A percentile compares a stretch with the other conserved stretches of the same genome.
Evolutionary conservation across 169 alveolate species (phyloP).

Genomic region (Eimeria necatrix): DNA sequence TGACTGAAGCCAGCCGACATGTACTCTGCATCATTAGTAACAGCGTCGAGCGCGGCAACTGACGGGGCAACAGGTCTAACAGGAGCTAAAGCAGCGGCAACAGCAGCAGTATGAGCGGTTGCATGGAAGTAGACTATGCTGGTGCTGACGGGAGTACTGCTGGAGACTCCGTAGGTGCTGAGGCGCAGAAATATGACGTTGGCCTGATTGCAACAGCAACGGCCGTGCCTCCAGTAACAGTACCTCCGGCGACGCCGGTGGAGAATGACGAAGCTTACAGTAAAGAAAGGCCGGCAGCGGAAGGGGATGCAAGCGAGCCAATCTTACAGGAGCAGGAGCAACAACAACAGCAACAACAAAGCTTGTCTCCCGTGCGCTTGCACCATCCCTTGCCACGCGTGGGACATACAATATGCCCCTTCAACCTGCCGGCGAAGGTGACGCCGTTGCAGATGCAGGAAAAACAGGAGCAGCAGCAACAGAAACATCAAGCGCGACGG

Average conservation of each 20-base stretch:
- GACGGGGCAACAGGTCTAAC: no score
- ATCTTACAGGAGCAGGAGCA: background rate
- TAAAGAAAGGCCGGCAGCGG: no score
- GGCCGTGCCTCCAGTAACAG: background rate
- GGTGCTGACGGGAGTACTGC: background rate
- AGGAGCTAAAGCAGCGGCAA: constrained; percentile 3
- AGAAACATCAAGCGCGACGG: background rate
- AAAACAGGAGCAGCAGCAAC: constrained; percentile 36
- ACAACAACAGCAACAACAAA: background rate
- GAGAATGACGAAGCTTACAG: background rate
- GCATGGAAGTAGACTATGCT: background rate
- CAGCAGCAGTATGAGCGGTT: background rate
- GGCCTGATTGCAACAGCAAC: background rate
- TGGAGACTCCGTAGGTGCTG: background rate
- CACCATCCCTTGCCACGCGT: constrained; percentile 46
- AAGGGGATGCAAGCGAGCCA: background rate
- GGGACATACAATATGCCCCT: constrained; percentile 67
- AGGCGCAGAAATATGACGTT: background rate
- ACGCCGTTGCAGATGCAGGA: background rate
- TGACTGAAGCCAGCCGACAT: no score
- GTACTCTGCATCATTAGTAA: no score
- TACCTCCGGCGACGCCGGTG: background rate
- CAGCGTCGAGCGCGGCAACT: no score
- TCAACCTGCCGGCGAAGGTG: constrained; percentile 35
- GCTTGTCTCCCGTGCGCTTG: background rate